phyloP scores from a whole-genome alignment of 2,329 filamentous ascomycete species.

The Fusarium sp. region DNA sequence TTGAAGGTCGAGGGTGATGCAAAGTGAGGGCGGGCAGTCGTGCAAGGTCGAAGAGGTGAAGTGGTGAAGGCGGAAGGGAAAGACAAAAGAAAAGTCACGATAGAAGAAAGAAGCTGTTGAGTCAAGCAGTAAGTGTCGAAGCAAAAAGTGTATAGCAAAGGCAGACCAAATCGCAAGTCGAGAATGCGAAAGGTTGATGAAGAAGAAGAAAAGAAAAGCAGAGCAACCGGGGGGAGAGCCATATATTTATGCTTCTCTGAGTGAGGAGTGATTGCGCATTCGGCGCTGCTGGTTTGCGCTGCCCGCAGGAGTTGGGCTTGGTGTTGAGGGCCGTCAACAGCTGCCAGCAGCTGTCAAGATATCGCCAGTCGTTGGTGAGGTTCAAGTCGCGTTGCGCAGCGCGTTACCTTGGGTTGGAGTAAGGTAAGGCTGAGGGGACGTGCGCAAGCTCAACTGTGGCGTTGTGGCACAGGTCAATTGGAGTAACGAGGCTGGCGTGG shows the following conservation, averaged over 20 bases:
- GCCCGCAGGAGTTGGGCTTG: background rate
- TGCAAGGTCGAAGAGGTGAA: background rate
- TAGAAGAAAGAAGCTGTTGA: conserved; percentile 1
- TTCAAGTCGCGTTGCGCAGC: conserved; percentile 17
- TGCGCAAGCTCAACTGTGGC: conserved; percentile 20
- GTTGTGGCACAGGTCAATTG: conserved; percentile 27
- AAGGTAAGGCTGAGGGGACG: conserved; percentile 38
- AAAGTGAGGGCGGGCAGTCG: no score
- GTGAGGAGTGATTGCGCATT: conserved; percentile 6
- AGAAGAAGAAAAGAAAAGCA: background rate
- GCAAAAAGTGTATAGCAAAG: conserved; percentile 20
- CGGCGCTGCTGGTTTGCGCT: no score
- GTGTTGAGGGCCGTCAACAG: background rate
- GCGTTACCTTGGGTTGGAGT: background rate
- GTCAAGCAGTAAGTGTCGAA: conserved; percentile 10
- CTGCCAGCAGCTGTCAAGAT: background rate
- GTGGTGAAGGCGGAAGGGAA: background rate
- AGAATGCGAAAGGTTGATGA: conserved; percentile 14
- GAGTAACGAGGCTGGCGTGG: conserved; percentile 39
- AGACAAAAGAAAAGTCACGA: background rate
- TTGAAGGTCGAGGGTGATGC: background rate
- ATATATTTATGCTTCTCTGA: conserved; percentile 11
- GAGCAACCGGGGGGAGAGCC: conserved; percentile 3
- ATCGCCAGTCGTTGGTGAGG: background rate
- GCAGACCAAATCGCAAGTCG: conserved; percentile 5